Conservation (phyloP, 2,329 filamentous ascomycete species). For the Rhinocladiella mackenziei region DNA sequence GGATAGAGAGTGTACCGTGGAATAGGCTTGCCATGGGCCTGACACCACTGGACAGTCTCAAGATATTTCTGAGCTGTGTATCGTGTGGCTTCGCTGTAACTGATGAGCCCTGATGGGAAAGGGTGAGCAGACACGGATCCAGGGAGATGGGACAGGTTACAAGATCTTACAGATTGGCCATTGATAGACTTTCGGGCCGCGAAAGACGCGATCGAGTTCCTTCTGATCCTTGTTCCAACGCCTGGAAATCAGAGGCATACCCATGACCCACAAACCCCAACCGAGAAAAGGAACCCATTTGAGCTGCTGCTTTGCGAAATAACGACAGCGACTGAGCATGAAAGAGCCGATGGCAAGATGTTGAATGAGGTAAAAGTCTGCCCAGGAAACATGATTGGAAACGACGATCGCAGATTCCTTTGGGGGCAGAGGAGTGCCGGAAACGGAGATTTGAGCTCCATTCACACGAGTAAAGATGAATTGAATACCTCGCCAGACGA, state of each 20-base stretch:
- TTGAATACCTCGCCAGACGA: slow-evolving; percentile 57
- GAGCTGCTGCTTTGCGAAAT: slow-evolving; percentile 60
- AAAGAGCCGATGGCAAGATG: slow-evolving; percentile 50
- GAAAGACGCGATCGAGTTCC: slow-evolving; percentile 57
- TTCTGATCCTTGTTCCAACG: slow-evolving; percentile 56
- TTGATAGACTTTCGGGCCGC: slow-evolving; percentile 46
- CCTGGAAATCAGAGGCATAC: slow-evolving; percentile 60
- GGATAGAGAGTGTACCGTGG: background rate
- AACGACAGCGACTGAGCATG: slow-evolving; percentile 60
- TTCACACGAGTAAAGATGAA: slow-evolving; percentile 54
- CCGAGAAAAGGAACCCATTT: slow-evolving; percentile 58
- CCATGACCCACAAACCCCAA: slow-evolving; percentile 63
- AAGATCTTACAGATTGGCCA: too few species aligned
- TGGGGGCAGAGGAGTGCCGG: slow-evolving; percentile 50
- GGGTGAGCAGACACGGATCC: slow-evolving; percentile 28
- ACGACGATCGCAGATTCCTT: slow-evolving; percentile 60
- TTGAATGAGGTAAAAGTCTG: slow-evolving; percentile 63
- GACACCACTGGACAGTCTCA: too few species aligned
- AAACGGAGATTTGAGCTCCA: slow-evolving; percentile 51
- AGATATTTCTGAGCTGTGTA: too few species aligned
- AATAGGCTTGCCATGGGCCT: background rate
- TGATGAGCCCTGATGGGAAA: slow-evolving; percentile 54
- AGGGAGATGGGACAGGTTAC: too few species aligned
- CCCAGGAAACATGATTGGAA: slow-evolving; percentile 59
- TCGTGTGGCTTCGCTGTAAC: slow-evolving; percentile 61